Base-by-base conservation (phyloP, 2,329 filamentous ascomycete species). In the Fusarium pilosicola region DNA sequence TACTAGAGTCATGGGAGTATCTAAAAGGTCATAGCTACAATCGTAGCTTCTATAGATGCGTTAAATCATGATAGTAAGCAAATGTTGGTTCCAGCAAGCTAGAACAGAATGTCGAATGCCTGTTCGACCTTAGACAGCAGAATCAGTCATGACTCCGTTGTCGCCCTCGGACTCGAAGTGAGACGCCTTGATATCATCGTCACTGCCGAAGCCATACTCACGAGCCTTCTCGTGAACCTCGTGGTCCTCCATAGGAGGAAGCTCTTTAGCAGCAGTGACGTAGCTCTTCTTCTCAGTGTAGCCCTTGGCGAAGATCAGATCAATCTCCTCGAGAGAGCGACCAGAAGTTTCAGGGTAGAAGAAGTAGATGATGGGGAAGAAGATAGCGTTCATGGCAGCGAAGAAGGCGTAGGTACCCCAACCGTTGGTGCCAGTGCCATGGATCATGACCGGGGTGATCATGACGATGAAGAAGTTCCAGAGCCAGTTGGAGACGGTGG, bases 391-490 rank as follows among this genome's bases (percentile, higher is more conserved):
- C 74, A 88, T 84, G n/a, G 84, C 83, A 5, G 86, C 85, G 79
- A 87, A 90, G 71, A 84, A 85, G 41, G 83, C 80, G 7, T 84
- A 91, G 1, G 86, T 86, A 44, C 87, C 87, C 81, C 85, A 90
- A 6, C 84, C 84, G 26, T 84, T 83, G 70, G 82, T 88, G 17
- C 81, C 82, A 6, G 83, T 88, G 38, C 87, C 85, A 59, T 87
- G 81, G 17, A 92, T 84, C 42, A 94, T 94, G 79, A 93, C 93
- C 1, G 92, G 91, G 0, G 92, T 94, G 83, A 94, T 93, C 85
- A 94, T 94, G 1, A 90, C 88, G 71, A 90, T 88, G 74, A 93
- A 84, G 83, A 93, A 94, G 81, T 93, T 92, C 88, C 89, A 93
- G 32, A 85, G 82, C 89, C 89, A 91, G 81, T 91, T 90, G 61